Conservation (phyloP, 805 yeast genomes). For the Candida sphagnicola region DNA sequence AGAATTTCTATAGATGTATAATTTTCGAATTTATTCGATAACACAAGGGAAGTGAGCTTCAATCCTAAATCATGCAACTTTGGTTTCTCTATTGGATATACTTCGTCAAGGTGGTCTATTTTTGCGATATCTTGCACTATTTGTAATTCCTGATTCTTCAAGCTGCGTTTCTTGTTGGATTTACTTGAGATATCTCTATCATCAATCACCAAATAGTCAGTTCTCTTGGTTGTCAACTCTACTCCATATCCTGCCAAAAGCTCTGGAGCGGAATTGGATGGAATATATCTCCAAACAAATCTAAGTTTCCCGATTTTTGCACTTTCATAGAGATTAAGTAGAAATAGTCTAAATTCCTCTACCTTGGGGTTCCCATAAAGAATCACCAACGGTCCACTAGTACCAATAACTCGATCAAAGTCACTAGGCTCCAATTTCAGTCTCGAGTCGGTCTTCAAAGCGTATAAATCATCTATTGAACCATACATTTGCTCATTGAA, state of each 20-base stretch:
- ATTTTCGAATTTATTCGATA: slow-evolving; percentile 11
- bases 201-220: slow-evolving; percentile 64
- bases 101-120: slow-evolving; percentile 14
- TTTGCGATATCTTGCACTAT: slow-evolving; percentile 13
- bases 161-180: slow-evolving; percentile 10
- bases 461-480: slow-evolving; percentile 70
- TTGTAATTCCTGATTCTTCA: not conserved
- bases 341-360: slow-evolving; percentile 51
- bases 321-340: slow-evolving; percentile 53
- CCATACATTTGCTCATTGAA: slow-evolving; percentile 56
- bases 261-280: slow-evolving; percentile 24
- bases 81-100: slow-evolving; percentile 24
- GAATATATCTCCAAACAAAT: slow-evolving; percentile 73
- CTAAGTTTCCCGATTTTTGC: slow-evolving; percentile 63
- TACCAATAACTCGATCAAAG: slow-evolving; percentile 67
- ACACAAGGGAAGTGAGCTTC: slow-evolving; percentile 39
- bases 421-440: slow-evolving; percentile 22
- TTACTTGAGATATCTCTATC: slow-evolving; percentile 40
- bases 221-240: slow-evolving; percentile 57
- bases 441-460: slow-evolving; percentile 57
- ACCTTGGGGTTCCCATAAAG: slow-evolving; percentile 64
- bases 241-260: slow-evolving; percentile 61
- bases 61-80: slow-evolving; percentile 35
- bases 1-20: slow-evolving; percentile 31
- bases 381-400: slow-evolving; percentile 51